Evolutionary conservation across 768 basidiomycete species (phyloP).

Genomic region (Hydnomerulius pinastri): DNA sequence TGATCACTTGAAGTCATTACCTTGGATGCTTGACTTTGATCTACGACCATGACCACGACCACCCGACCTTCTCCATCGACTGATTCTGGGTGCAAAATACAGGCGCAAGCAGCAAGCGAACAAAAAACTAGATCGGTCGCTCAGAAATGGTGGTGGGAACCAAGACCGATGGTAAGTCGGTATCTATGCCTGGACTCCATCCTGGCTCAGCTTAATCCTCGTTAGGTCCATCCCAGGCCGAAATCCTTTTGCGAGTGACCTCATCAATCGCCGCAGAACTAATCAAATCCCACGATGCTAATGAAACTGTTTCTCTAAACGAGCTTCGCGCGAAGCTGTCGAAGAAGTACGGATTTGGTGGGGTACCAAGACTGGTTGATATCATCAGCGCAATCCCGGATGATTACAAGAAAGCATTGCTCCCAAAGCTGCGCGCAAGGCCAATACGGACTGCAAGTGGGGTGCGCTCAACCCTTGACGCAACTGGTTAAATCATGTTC

Average conservation of each 20-base stretch:
- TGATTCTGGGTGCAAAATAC: no score
- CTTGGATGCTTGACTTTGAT: no score
- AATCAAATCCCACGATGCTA: slow-evolving; percentile 82
- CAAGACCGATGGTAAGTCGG: slow-evolving; percentile 36
- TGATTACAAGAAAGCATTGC: slow-evolving; percentile 88
- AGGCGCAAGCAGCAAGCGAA: background rate
- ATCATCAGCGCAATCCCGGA: slow-evolving; percentile 99
- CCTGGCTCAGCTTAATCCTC: background rate
- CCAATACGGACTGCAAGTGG: slow-evolving; percentile 97
- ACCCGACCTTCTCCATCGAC: no score
- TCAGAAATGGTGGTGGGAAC: slow-evolving; percentile 42
- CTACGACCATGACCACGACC: no score
- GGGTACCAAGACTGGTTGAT: slow-evolving; percentile 92
- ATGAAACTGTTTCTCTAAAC: slow-evolving; percentile 81
- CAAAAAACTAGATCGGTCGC: background rate
- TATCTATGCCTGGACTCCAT: background rate
- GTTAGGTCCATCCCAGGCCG: slow-evolving; percentile 83
- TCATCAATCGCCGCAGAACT: slow-evolving; percentile 94
- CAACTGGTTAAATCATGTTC: background rate
- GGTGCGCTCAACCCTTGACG: slow-evolving; percentile 45
- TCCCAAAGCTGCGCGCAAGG: slow-evolving; percentile 88
- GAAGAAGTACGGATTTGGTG: slow-evolving; percentile 86
- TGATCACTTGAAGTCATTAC: background rate
- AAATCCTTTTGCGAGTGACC: slow-evolving; percentile 85
- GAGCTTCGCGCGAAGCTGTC: slow-evolving; percentile 83